Evolutionary conservation across 2,329 filamentous ascomycete species (phyloP).

Genomic region (Aspergillus unguis): DNA sequence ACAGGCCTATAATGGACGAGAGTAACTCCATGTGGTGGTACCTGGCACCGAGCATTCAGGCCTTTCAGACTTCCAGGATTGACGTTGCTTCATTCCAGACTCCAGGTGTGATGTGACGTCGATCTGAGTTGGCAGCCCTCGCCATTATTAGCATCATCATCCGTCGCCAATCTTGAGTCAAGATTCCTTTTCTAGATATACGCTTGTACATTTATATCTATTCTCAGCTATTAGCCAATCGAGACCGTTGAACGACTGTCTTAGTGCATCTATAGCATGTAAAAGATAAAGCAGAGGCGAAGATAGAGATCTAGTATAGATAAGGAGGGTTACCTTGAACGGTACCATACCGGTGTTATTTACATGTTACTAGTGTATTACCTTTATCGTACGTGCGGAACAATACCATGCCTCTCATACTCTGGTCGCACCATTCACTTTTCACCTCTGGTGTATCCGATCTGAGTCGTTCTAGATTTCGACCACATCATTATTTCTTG

Average conservation of each 20-base stretch:
- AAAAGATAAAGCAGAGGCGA: background rate
- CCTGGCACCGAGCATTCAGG: background rate
- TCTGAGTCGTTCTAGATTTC: no score
- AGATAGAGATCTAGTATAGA: background rate
- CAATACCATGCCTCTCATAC: background rate
- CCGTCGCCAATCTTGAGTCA: background rate
- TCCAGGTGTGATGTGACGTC: slow-evolving; percentile 11
- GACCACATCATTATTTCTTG: no score
- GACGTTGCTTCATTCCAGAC: slow-evolving; percentile 13
- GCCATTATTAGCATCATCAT: background rate
- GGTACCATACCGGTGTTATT: background rate
- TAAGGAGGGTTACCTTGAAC: slow-evolving; percentile 1
- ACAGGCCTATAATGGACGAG: background rate
- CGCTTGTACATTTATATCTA: no score
- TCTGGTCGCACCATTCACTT: no score
- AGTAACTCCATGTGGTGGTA: slow-evolving; percentile 3
- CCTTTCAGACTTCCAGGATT: background rate
- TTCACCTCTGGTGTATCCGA: no score
- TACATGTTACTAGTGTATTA: background rate
- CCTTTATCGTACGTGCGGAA: background rate
- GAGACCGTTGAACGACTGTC: no score
- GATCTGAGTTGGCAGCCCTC: background rate
- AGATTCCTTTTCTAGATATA: no score
- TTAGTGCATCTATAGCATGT: no score
- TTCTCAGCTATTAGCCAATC: no score